Percentiles rank a stretch among this genome's conserved stretches.
Conservation (phyloP, 225 moss, liverwort and hornwort species). For the Thuidium tamariscinum region DNA sequence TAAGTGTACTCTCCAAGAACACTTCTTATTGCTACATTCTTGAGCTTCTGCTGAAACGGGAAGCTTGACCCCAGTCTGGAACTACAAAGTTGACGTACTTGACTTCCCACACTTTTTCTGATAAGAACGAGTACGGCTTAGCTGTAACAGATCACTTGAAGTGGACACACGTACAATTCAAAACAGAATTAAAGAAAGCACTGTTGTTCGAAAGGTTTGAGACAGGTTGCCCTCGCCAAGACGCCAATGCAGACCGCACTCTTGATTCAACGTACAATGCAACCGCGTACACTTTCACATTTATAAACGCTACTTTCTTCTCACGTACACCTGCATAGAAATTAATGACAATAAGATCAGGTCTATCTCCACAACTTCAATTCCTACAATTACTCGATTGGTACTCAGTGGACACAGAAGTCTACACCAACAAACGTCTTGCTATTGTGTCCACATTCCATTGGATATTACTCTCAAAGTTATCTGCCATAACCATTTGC, state of each 20-base stretch:
- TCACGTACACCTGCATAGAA: constrained; percentile 45
- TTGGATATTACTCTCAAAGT: not conserved
- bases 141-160: not conserved
- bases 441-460: not conserved
- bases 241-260: constrained; percentile 7
- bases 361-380: not conserved
- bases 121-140: not conserved
- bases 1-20: not conserved
- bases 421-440: not conserved
- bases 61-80: not conserved
- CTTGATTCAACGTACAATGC: constrained; percentile 50
- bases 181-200: constrained; percentile 33
- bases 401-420: not conserved
- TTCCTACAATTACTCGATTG: not conserved
- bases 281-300: constrained; percentile 69
- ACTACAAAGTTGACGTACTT: not conserved
- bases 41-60: not conserved
- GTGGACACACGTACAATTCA: constrained; percentile 7
- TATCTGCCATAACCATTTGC: not conserved
- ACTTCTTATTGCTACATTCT: not conserved
- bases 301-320: constrained; percentile 50
- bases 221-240: constrained; percentile 49
- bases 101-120: not conserved
- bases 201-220: constrained; percentile 29
- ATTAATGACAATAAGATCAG: not conserved